phyloP scores from a whole-genome alignment of 139 green algal species.

The Pleodorina starrii region DNA sequence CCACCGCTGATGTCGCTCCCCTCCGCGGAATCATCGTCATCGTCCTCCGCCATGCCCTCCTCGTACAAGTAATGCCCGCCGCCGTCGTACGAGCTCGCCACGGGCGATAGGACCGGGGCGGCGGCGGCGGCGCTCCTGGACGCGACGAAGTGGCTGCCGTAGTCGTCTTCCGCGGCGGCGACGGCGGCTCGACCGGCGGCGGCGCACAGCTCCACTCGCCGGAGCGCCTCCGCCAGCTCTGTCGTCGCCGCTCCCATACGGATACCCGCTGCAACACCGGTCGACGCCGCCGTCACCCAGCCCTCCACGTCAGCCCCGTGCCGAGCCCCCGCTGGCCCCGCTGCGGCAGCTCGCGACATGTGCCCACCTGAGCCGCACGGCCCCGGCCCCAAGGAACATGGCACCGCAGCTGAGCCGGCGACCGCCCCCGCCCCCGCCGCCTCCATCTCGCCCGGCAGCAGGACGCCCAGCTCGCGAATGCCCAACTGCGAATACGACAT shows the following conservation, averaged over 20 bases:
- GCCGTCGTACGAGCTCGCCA: constrained; percentile 19
- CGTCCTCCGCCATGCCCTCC: constrained; percentile 43
- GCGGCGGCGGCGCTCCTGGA: neutral
- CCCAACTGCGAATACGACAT: constrained; percentile 21
- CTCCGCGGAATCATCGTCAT: no score
- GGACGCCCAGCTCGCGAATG: neutral
- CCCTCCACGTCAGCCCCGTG: no score
- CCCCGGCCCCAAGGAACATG: no score
- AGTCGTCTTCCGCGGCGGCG: neutral
- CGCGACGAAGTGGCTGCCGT: neutral
- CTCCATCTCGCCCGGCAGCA: constrained; percentile 3
- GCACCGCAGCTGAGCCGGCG: no score
- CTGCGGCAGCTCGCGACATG: no score
- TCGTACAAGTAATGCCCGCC: constrained; percentile 36
- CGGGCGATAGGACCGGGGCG: neutral
- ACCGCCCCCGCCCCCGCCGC: no score
- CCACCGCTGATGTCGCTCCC: no score
- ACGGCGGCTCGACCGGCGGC: neutral
- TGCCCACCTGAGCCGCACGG: no score
- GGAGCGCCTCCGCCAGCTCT: neutral
- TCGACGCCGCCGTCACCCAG: no score
- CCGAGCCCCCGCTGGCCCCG: no score
- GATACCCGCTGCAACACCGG: no score
- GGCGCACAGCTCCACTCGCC: neutral
- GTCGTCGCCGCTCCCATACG: neutral